These are phyloP conservation scores for Russula dissimulans DNA, from an alignment of 768 basidiomycete genomes.

Conservation along the genomic window DNA sequence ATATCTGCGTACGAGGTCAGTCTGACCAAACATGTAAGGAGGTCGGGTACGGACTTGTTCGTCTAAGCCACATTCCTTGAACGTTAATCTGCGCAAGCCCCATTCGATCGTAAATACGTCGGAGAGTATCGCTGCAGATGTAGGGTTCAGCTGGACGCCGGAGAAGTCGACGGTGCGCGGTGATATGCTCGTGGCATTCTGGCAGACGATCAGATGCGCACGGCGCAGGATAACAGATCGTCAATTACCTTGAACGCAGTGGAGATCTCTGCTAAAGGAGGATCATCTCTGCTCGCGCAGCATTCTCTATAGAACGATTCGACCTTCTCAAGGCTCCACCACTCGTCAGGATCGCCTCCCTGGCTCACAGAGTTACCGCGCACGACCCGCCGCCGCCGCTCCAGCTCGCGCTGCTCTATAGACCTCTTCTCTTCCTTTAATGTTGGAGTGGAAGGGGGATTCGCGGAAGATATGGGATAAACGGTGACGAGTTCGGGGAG, in stretches of 20 bases:
- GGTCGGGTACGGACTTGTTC: constrained; percentile 46
- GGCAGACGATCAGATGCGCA: constrained; percentile 9
- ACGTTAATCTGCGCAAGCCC: constrained; percentile 77
- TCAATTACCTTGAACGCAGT: constrained; percentile 53
- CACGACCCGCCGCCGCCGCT: constrained; percentile 57
- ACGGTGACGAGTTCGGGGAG: constrained; percentile 77
- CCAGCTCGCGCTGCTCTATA: constrained; percentile 68
- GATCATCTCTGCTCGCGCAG: constrained; percentile 67
- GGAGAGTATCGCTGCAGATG: constrained; percentile 70
- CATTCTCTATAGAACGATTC: constrained; percentile 84
- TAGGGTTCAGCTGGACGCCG: constrained; percentile 60
- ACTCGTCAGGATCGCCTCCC: constrained; percentile 39
- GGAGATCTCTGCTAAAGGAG: constrained; percentile 55
- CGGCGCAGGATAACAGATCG: background rate
- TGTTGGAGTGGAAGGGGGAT: constrained; percentile 73
- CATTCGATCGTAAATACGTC: constrained; percentile 91
- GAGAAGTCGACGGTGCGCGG: constrained; percentile 77
- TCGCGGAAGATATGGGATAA: constrained; percentile 80
- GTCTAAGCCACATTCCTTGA: constrained; percentile 83
- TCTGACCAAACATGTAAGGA: background rate
- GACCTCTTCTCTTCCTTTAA: constrained; percentile 74
- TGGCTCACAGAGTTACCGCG: constrained; percentile 38
- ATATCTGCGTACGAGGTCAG: constrained; percentile 35
- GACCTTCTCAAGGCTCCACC: constrained; percentile 83
- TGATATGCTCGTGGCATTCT: constrained; percentile 44